Evolutionary conservation across 345 rosid species (phyloP).

Genomic region (Citrus maxima): DNA sequence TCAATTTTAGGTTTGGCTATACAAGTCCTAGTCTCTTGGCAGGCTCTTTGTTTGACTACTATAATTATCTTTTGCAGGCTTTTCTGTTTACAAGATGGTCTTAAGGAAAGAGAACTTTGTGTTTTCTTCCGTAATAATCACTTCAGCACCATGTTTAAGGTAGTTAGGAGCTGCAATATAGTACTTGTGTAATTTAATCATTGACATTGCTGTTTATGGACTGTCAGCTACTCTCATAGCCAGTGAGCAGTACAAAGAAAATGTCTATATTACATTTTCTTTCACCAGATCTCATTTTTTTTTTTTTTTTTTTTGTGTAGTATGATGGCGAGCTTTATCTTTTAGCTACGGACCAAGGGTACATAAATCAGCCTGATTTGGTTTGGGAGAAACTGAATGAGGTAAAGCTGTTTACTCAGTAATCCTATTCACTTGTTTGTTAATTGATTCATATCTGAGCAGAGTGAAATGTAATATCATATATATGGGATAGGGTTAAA

Average conservation of each 20-base stretch:
- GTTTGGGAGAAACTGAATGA: constrained; percentile 98
- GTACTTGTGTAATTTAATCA: constrained; percentile 9
- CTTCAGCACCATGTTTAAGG: constrained; percentile 99
- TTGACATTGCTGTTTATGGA: neutral
- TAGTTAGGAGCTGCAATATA: constrained; percentile 25
- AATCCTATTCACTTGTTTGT: neutral
- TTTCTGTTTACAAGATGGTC: constrained; percentile 82
- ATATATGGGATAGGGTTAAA: neutral
- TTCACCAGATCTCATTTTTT: constrained; percentile 8
- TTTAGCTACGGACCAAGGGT: constrained; percentile 97
- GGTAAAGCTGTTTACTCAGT: constrained; percentile 41
- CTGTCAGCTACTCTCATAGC: constrained; percentile 2
- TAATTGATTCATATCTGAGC: too few relatives aligned
- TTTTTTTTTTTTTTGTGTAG: constrained; percentile 37
- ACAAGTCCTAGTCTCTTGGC: neutral
- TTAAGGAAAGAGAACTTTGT: constrained; percentile 92
- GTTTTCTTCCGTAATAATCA: constrained; percentile 98
- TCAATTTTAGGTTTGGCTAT: constrained; percentile 16
- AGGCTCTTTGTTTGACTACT: neutral
- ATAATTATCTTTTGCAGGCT: constrained; percentile 52
- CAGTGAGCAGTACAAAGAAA: constrained; percentile 2
- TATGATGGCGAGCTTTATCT: constrained; percentile 93
- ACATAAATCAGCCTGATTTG: constrained; percentile 84
- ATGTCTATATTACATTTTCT: neutral
- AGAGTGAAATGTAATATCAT: neutral